Conservation (phyloP, 176 grass and related monocot genomes). For the Oryza meridionalis region DNA sequence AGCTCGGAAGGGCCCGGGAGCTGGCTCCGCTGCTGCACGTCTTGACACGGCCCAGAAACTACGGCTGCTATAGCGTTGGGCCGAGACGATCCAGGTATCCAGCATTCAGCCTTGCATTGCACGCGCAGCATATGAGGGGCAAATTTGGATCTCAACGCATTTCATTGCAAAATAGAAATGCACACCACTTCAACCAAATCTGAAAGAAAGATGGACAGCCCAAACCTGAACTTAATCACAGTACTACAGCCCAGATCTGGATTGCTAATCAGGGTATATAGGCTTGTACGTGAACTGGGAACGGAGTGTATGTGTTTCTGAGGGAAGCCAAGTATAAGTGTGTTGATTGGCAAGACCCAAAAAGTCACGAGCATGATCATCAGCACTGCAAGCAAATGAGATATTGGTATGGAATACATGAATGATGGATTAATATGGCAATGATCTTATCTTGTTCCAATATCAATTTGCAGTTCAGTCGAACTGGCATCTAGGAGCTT, state of each 20-base stretch:
- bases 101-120: not conserved
- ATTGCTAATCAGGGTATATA: too few relatives aligned
- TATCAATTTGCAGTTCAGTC: conserved; percentile 33
- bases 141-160: not conserved
- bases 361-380: not conserved
- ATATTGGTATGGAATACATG: not conserved
- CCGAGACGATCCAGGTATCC: not conserved
- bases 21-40: too few relatives aligned
- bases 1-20: too few relatives aligned
- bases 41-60: too few relatives aligned
- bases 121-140: not conserved
- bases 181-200: too few relatives aligned
- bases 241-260: too few relatives aligned
- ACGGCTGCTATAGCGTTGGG: too few relatives aligned
- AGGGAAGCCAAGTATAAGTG: too few relatives aligned
- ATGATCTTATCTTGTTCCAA: conserved; percentile 17
- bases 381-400: not conserved
- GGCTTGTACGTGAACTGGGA: not conserved
- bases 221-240: too few relatives aligned
- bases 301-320: not conserved
- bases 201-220: too few relatives aligned
- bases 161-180: too few relatives aligned
- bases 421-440: conserved; percentile 1
- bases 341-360: not conserved
- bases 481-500: conserved; percentile 19